Conservation (phyloP, 805 yeast genomes). For the Wickerhamomyces tratensis region DNA sequence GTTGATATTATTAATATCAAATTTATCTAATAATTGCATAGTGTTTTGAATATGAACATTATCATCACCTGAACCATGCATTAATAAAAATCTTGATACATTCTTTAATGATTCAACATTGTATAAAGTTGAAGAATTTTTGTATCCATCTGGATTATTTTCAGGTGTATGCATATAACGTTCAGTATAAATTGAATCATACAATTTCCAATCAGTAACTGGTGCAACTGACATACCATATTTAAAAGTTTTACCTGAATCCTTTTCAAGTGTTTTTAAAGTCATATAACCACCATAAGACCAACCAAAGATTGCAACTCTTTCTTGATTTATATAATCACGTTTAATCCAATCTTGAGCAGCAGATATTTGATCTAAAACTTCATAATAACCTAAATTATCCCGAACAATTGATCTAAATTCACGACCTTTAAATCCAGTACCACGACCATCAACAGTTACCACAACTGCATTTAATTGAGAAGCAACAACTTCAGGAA, state of each 20-base stretch:
- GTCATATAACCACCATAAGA: constrained; percentile 95
- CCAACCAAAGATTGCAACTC: constrained; percentile 96
- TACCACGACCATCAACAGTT: constrained; percentile 94
- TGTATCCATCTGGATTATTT: constrained; percentile 56
- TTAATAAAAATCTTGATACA: constrained; percentile 62
- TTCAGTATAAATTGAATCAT: constrained; percentile 93
- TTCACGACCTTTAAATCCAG: constrained; percentile 76
- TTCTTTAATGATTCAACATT: constrained; percentile 39
- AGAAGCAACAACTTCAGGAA: constrained; percentile 69
- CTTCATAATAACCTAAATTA: constrained; percentile 74
- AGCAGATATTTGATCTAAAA: constrained; percentile 76
- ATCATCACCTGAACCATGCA: constrained; percentile 98
- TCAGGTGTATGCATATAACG: constrained; percentile 84
- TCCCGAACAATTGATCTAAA: constrained; percentile 76
- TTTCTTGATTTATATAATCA: constrained; percentile 50
- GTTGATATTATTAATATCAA: constrained; percentile 62
- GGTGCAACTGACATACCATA: constrained; percentile 98
- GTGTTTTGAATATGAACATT: constrained; percentile 94
- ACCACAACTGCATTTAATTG: constrained; percentile 77
- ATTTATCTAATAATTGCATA: constrained; percentile 61
- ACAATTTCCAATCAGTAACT: constrained; percentile 86
- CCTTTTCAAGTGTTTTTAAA: constrained; percentile 77
- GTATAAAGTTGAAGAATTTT: constrained; percentile 44
- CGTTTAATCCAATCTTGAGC: constrained; percentile 49
- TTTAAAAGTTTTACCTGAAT: constrained; percentile 61